Conservation (phyloP, 1,139 yeast species). For the Scheffersomyces lignicola region DNA sequence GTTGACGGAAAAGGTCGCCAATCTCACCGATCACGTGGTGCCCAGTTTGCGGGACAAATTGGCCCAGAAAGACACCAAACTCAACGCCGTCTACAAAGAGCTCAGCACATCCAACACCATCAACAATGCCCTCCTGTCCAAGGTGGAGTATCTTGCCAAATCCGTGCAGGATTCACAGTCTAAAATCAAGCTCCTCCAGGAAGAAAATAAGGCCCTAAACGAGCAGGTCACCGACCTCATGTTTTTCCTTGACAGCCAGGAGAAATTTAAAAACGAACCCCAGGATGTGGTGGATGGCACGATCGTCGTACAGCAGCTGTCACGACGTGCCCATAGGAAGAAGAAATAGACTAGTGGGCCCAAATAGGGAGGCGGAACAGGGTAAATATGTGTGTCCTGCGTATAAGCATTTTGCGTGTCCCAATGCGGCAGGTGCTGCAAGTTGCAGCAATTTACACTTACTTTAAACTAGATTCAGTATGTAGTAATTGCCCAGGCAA, state of each 20-base stretch:
- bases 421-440: neutral
- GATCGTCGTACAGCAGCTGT: slow-evolving; percentile 40
- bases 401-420: slow-evolving; percentile 1
- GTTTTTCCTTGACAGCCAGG: slow-evolving; percentile 77
- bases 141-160: slow-evolving; percentile 49
- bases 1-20: slow-evolving; percentile 22
- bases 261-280: slow-evolving; percentile 66
- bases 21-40: slow-evolving; percentile 26
- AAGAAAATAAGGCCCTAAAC: slow-evolving; percentile 50
- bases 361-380: neutral
- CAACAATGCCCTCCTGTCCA: slow-evolving; percentile 56
- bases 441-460: slow-evolving; percentile 1
- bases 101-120: slow-evolving; percentile 40
- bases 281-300: slow-evolving; percentile 75
- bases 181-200: slow-evolving; percentile 23
- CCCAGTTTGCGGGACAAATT: slow-evolving; percentile 36
- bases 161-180: slow-evolving; percentile 32
- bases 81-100: slow-evolving; percentile 29
- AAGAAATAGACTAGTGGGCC: slow-evolving; percentile 16
- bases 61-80: slow-evolving; percentile 31
- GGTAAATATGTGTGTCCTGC: too few relatives aligned
- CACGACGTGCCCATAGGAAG: slow-evolving; percentile 15
- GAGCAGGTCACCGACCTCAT: slow-evolving; percentile 80
- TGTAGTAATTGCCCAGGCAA: slow-evolving; percentile 3
- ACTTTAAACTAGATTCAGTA: slow-evolving; percentile 4